These are phyloP conservation scores for Arabidopsis suecica DNA, from an alignment of 345 rosid genomes.

Conservation along the genomic window DNA sequence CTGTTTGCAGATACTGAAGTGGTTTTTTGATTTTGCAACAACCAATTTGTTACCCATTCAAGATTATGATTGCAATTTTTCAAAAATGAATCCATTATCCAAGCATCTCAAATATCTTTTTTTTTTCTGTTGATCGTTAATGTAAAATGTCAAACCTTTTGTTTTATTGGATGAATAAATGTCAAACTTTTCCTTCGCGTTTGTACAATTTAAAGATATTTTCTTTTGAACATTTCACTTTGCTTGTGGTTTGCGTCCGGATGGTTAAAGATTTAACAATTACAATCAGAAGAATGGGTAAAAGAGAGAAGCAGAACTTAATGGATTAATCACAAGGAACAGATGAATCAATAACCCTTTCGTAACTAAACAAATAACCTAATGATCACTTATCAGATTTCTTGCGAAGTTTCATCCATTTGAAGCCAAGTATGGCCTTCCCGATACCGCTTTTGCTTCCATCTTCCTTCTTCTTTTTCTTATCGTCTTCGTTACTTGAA, in stretches of 20 bases:
- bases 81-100: not conserved
- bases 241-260: no score
- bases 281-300: constrained; percentile 3
- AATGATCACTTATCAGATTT: constrained; percentile 36
- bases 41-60: no score
- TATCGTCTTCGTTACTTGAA: constrained; percentile 35
- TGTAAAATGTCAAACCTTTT: not conserved
- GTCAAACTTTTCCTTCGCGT: not conserved
- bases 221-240: no score
- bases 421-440: constrained; percentile 39
- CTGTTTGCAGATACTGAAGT: no score
- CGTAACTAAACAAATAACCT: constrained; percentile 15
- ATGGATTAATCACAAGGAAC: constrained; percentile 23
- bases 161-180: not conserved
- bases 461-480: constrained; percentile 38
- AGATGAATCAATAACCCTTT: constrained; percentile 17
- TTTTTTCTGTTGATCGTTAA: not conserved
- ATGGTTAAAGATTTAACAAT: not conserved
- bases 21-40: no score
- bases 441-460: constrained; percentile 38
- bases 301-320: constrained; percentile 8
- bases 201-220: not conserved
- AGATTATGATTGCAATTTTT: not conserved
- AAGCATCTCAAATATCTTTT: not conserved
- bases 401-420: constrained; percentile 45